Evolutionary conservation across 2,329 filamentous ascomycete species (phyloP), one percentile per base, ranked within the genome.

Genomic region (Cladosporium austrohemisphaericum): DNA sequence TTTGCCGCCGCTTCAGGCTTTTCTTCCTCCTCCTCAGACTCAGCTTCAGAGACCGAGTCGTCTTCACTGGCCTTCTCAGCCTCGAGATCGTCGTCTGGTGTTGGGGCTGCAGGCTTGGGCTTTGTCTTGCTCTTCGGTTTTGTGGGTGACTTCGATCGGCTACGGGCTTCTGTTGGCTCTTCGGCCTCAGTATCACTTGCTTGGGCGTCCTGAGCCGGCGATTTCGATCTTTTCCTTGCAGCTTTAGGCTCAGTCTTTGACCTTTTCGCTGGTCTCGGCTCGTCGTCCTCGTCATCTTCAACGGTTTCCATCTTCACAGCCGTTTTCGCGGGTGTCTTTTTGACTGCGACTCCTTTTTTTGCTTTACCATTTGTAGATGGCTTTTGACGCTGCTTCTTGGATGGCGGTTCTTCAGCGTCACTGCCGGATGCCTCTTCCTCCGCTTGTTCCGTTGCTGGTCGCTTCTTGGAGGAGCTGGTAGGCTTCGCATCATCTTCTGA

Each of bases 1-100:
- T 94, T 91, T 33, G 81, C 84, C 41, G 82, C 81, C 38, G 83
- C 68, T 57, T 85, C 82, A 2, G 88, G 83, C 63, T 88, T 88
- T 60, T 86, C 76, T 11, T 80, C 76, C 18, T 77, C 80, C 18
- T 70, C 68, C n/a, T 70, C 70, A 5, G 71, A 73, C 5, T 72
- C 71, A 14, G 68, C 67, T 43, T 53, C 31, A 53, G 57, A 32
- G 52, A 51, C 28, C 26, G 46, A 41, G 10, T 37, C 48, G n/a
- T 22, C 18, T 3, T 41, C 40, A 16, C 41, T 50, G 14, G 32
- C 32, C 9, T 51, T 52, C 35, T 51, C 43, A 16, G 50, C 52
- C 25, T 52, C 49, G 10, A 43, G 33, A 20, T 52, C 62, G 9
- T 62, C 56, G 7, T 46, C 50, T 9, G 38, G 25, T 2, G 43